These are phyloP conservation scores for Gnomoniopsis smithogilvyi DNA, from an alignment of 2,329 filamentous ascomycete species.

Conservation along the genomic window DNA sequence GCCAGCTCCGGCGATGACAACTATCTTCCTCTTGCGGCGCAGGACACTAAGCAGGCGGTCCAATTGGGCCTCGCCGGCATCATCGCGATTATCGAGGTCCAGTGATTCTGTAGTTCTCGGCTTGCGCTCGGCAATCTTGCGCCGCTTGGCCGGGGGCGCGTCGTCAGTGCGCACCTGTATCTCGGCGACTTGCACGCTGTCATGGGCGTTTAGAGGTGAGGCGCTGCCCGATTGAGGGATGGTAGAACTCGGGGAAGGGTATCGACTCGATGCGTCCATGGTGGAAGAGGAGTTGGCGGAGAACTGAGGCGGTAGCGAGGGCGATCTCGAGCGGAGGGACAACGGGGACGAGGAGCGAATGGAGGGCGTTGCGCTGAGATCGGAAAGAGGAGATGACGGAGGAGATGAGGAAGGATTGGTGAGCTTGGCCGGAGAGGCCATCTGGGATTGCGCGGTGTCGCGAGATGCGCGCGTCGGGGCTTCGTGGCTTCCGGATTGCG, in stretches of 20 bases:
- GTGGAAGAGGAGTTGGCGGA: constrained; percentile 20
- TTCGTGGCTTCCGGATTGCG: constrained; percentile 2
- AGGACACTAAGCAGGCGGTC: constrained; percentile 70
- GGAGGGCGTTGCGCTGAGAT: constrained; percentile 47
- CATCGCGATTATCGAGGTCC: constrained; percentile 57
- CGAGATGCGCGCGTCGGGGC: background rate
- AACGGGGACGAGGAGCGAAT: constrained; percentile 50
- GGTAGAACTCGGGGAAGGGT: constrained; percentile 51
- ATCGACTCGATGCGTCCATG: constrained; percentile 39
- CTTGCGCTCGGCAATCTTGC: constrained; percentile 57
- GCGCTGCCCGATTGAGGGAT: constrained; percentile 44
- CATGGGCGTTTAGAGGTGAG: constrained; percentile 46
- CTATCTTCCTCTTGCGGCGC: constrained; percentile 90
- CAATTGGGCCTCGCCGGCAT: constrained; percentile 58
- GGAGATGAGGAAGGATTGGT: constrained; percentile 28
- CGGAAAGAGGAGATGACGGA: constrained; percentile 54
- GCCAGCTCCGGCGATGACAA: constrained; percentile 92
- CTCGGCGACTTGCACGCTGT: constrained; percentile 29
- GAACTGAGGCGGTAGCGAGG: constrained; percentile 39
- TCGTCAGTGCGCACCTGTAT: constrained; percentile 50
- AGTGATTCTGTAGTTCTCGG: constrained; percentile 79
- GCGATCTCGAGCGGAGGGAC: constrained; percentile 51
- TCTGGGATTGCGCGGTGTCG: background rate
- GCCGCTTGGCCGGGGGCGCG: constrained; percentile 71
- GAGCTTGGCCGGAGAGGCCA: constrained; percentile 19